Evolutionary conservation across 2,329 filamentous ascomycete species (phyloP).

Genomic region (Microsporum ferrugineum): DNA sequence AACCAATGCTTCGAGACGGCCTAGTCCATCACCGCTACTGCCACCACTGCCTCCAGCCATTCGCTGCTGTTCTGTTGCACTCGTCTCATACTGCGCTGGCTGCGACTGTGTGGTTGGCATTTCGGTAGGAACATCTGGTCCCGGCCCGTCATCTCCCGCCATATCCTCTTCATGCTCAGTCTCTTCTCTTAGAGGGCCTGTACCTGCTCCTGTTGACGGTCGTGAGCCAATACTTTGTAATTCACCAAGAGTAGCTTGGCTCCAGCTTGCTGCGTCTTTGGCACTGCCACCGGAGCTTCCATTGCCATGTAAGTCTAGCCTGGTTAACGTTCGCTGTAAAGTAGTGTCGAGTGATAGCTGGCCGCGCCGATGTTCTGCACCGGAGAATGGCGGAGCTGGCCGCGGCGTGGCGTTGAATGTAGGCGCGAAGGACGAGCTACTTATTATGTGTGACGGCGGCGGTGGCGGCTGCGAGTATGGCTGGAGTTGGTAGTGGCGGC

Average conservation of each 20-base stretch:
- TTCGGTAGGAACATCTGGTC: conserved; percentile 1
- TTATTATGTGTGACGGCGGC: not conserved
- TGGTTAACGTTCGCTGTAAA: conserved; percentile 34
- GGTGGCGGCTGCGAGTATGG: conserved; percentile 3
- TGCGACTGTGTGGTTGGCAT: not conserved
- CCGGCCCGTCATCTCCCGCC: not conserved
- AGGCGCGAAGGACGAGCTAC: conserved; percentile 21
- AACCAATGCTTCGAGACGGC: conserved; percentile 40
- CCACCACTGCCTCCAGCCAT: conserved; percentile 16
- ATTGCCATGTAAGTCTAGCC: conserved; percentile 32
- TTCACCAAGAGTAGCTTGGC: conserved; percentile 35
- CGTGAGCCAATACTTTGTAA: conserved; percentile 29
- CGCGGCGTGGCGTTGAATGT: conserved; percentile 26
- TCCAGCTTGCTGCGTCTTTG: conserved; percentile 32
- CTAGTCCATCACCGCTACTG: conserved; percentile 30
- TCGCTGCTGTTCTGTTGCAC: conserved; percentile 12
- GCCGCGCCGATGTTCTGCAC: conserved; percentile 34
- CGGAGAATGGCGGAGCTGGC: conserved; percentile 33
- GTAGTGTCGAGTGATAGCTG: conserved; percentile 41
- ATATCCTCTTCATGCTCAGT: not conserved
- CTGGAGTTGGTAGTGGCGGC: conserved; percentile 21
- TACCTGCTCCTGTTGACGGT: conserved; percentile 11
- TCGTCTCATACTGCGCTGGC: not conserved
- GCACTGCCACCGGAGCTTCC: conserved; percentile 9
- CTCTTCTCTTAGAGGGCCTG: not conserved